Conservation (phyloP, 306 rosid genomes). For the Medicago truncatula region DNA sequence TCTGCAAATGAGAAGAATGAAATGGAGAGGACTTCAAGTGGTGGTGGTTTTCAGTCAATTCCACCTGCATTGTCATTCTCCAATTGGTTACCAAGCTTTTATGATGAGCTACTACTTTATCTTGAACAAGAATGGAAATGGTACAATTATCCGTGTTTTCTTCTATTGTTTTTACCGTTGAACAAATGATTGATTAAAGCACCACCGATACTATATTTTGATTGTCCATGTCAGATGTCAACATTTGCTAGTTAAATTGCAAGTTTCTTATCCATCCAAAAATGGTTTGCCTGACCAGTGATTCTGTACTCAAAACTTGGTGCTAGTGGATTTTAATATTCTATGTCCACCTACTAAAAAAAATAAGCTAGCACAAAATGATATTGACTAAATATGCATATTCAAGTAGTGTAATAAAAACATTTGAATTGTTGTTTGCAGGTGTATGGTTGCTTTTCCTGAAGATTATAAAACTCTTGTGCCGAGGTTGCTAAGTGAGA, state of each 20-base stretch:
- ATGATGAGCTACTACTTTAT: conserved; percentile 91
- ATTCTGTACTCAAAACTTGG: conserved; percentile 14
- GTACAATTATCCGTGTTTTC: conserved; percentile 52
- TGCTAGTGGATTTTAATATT: conserved; percentile 28
- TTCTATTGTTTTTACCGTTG: conserved; percentile 24
- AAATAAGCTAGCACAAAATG: conserved; percentile 30
- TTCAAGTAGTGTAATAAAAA: conserved; percentile 11
- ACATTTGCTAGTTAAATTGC: conserved; percentile 5
- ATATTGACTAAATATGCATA: conserved; percentile 16
- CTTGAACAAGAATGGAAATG: conserved; percentile 99
- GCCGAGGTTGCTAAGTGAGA: conserved; percentile 86
- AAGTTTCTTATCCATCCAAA: conserved; percentile 30
- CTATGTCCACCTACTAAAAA: conserved; percentile 23
- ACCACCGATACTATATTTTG: not conserved
- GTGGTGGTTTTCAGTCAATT: conserved; percentile 59
- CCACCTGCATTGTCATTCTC: conserved; percentile 64
- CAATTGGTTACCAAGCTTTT: conserved; percentile 92
- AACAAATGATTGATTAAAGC: conserved; percentile 25
- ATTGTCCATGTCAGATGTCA: not conserved
- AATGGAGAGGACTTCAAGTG: conserved; percentile 59
- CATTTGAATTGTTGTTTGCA: conserved; percentile 49
- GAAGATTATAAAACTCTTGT: conserved; percentile 85
- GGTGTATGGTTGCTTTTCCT: conserved; percentile 94
- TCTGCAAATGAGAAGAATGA: conserved; percentile 66
- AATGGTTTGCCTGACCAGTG: conserved; percentile 16